Base-by-base conservation (phyloP, 768 basidiomycete genomes). In the Paxillus involutus region DNA sequence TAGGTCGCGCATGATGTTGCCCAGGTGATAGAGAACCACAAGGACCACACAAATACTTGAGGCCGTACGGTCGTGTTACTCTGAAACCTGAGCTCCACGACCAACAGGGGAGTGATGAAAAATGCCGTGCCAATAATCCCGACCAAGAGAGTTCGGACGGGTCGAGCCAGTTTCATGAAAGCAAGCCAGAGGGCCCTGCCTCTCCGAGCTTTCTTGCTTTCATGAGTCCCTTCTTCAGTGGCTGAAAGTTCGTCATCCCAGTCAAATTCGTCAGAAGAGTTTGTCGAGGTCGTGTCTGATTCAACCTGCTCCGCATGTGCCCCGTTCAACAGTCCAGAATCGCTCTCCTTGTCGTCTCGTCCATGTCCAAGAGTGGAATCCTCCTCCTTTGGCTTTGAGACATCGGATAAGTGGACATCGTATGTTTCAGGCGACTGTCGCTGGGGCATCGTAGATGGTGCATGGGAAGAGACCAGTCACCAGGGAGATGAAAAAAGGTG, bases 11-110 rank as follows among this genome's bases (percentile, higher is more conserved):
- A 85, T 13, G 71, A 75, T 26, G 84, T 75, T 12, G 81, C 81
- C 87, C 87, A 90, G 36, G 77, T 75, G 30, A 88, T 78, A 7
- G 87, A 73, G 33, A 88, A 62, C 88, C 88, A 90, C 39, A 89
- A 70, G 6, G 85, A 88, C 76, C 77, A 81, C 5, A 80, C 77
- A 55, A 80, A 77, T 13, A 88, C 84, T 57, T 89, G 84, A 24
- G 74, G 66, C 47, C 76, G 76, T 12, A 75, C 79, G 16, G 71
- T 57, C 33, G 41, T 42, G 53, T 68, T 82, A 37, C 69, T 69
- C 50, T 72, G 74, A 64, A 88, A 91, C 48, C 78, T 80, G 47
- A 88, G 63, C 53, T 86, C 72, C 56, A 89, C 81, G 52, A 91
- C 82, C 56, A 91, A 72, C 43, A 87, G 75, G 0, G 89, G 89